Conservation (phyloP, 768 basidiomycete species). For the Sporobolomyces phaffii region DNA sequence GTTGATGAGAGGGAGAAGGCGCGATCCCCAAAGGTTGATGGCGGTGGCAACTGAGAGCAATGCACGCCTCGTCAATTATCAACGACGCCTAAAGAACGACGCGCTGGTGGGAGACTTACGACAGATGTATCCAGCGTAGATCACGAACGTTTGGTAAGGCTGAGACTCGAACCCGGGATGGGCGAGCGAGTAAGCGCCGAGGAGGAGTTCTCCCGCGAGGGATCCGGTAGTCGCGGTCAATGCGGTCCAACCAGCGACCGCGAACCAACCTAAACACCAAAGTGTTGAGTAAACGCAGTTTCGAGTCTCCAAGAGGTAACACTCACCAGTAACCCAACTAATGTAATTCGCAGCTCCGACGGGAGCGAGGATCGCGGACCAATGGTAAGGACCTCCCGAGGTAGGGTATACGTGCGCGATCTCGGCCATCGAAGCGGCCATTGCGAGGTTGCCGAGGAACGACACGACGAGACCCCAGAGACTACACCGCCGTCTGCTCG, state of each 20-base stretch:
- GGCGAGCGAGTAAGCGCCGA: constrained; percentile 21
- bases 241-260: constrained; percentile 31
- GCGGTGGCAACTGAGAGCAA: constrained; percentile 23
- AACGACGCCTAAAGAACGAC: too few species aligned
- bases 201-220: constrained; percentile 12
- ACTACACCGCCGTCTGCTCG: too few species aligned
- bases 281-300: too few species aligned
- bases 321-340: not conserved
- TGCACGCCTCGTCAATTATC: too few species aligned
- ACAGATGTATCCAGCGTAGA: constrained; percentile 29
- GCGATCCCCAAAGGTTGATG: constrained; percentile 31
- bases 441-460: constrained; percentile 13
- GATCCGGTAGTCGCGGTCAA: constrained; percentile 27
- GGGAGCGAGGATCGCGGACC: constrained; percentile 25
- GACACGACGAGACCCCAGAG: constrained; percentile 22
- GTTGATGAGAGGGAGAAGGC: constrained; percentile 29
- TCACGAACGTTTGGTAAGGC: constrained; percentile 28
- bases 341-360: not conserved
- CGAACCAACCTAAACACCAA: constrained; percentile 39
- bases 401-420: constrained; percentile 32
- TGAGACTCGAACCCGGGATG: constrained; percentile 15
- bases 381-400: constrained; percentile 19
- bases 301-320: too few species aligned
- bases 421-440: not conserved
- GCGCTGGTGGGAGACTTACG: not conserved